A percentile compares a stretch with the other conserved stretches of the same genome.
These are phyloP conservation scores for Penicillium sp. DNA, from an alignment of 2,329 filamentous ascomycete species.

Conservation along the genomic window DNA sequence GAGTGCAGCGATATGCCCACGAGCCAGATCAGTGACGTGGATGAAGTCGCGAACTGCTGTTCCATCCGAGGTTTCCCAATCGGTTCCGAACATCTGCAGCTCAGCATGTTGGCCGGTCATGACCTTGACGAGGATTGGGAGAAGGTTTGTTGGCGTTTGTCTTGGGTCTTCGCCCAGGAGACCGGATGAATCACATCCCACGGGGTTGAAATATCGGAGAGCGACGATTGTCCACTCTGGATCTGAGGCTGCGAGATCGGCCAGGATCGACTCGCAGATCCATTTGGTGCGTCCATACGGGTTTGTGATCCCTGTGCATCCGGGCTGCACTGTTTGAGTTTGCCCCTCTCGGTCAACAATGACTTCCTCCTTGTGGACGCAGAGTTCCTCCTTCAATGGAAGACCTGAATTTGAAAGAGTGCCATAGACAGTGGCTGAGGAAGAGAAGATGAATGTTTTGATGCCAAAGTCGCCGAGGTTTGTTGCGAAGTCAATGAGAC, in stretches of 20 bases:
- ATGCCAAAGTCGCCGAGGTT: conserved; percentile 59
- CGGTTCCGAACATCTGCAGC: conserved; percentile 62
- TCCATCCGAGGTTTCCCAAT: conserved; percentile 65
- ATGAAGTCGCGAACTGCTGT: conserved; percentile 68
- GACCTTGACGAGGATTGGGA: conserved; percentile 63
- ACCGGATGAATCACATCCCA: conserved; percentile 64
- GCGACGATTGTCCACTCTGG: conserved; percentile 62
- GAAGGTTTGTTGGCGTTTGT: conserved; percentile 61
- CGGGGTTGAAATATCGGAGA: conserved; percentile 66
- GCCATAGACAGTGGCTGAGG: conserved; percentile 67
- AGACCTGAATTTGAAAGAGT: conserved; percentile 51
- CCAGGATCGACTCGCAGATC: conserved; percentile 65
- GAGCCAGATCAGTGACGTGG: conserved; percentile 64
- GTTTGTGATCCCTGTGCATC: conserved; percentile 59
- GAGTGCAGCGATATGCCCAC: conserved; percentile 62
- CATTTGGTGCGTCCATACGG: conserved; percentile 67
- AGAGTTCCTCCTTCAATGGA: conserved; percentile 57
- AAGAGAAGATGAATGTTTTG: conserved; percentile 67
- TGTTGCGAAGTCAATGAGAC: conserved; percentile 59
- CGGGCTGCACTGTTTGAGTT: conserved; percentile 45
- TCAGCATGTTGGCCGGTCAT: conserved; percentile 54
- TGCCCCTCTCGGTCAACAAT: conserved; percentile 46
- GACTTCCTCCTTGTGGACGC: conserved; percentile 52
- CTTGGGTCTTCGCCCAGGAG: conserved; percentile 64
- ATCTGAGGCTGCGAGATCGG: conserved; percentile 60